A percentile compares a stretch with the other conserved stretches of the same genome.
Conservation (phyloP, 768 basidiomycete species). For the Hortiboletus flavorubellus region DNA sequence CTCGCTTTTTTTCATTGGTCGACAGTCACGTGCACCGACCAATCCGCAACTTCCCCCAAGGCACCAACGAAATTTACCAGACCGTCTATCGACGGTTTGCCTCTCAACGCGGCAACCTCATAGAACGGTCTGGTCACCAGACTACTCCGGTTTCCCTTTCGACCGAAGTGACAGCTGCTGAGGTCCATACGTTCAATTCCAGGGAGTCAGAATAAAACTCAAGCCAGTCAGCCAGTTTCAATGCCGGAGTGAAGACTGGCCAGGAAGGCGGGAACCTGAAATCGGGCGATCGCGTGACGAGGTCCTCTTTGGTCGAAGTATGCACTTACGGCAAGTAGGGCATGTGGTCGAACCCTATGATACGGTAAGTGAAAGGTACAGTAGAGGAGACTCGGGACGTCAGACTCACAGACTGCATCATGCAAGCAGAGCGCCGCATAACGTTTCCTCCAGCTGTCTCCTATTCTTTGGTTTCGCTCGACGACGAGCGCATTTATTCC, state of each 20-base stretch:
- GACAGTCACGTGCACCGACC: too few species aligned
- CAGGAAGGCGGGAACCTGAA: conserved; percentile 55
- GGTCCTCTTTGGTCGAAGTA: not conserved
- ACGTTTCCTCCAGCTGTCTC: conserved; percentile 32
- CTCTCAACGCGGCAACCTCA: too few species aligned
- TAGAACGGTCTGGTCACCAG: too few species aligned
- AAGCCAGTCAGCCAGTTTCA: conserved; percentile 62
- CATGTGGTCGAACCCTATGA: conserved; percentile 44
- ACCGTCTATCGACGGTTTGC: too few species aligned
- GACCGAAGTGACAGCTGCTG: conserved; percentile 32
- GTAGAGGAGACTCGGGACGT: not conserved
- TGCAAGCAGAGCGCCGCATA: conserved; percentile 31
- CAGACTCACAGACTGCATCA: conserved; percentile 30
- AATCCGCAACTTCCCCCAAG: too few species aligned
- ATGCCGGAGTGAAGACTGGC: conserved; percentile 56
- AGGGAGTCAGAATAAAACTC: conserved; percentile 58
- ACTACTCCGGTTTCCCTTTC: conserved; percentile 26
- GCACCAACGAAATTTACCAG: too few species aligned
- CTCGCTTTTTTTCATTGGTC: too few species aligned
- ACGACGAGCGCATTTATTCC: conserved; percentile 19
- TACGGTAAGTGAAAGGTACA: conserved; percentile 16
- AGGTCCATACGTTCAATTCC: conserved; percentile 67
- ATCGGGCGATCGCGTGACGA: not conserved
- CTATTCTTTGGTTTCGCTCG: conserved; percentile 26
- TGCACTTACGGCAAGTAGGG: conserved; percentile 52